These are phyloP conservation scores for Meyerozyma athensensis DNA, from an alignment of 1,139 yeast species.

Conservation along the genomic window DNA sequence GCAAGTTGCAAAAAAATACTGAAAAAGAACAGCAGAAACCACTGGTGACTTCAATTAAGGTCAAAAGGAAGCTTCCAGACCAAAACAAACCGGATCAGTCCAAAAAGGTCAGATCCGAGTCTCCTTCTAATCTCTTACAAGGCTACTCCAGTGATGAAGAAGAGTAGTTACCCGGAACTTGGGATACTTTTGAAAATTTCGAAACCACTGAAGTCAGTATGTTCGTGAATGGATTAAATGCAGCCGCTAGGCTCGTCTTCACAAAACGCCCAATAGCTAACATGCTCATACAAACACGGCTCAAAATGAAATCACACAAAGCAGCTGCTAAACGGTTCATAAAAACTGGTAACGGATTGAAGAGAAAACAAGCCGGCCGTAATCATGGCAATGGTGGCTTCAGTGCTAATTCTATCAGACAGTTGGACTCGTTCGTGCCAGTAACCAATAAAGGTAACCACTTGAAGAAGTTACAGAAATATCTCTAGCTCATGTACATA, in stretches of 20 bases:
- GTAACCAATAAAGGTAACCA: constrained; percentile 53
- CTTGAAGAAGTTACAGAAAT: constrained; percentile 48
- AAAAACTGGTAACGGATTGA: constrained; percentile 49
- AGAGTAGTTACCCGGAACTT: constrained; percentile 2
- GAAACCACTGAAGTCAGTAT: constrained; percentile 5
- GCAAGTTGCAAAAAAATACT: constrained; percentile 3
- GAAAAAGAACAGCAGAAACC: not conserved
- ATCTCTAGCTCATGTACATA: constrained; percentile 6
- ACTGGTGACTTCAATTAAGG: not conserved
- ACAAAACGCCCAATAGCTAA: constrained; percentile 17
- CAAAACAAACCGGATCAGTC: not conserved
- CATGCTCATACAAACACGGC: constrained; percentile 40
- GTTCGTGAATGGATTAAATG: constrained; percentile 14
- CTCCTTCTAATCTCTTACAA: not conserved
- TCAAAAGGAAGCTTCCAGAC: not conserved
- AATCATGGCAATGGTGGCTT: constrained; percentile 93
- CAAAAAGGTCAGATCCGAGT: not conserved
- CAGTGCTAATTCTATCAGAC: constrained; percentile 59
- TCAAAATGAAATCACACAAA: constrained; percentile 59
- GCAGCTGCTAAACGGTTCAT: constrained; percentile 84
- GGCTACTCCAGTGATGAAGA: constrained; percentile 11
- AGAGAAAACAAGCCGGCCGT: constrained; percentile 76
- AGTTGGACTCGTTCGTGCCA: constrained; percentile 57
- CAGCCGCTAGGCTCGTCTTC: constrained; percentile 17
- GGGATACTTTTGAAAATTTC: not conserved